These are phyloP conservation scores for Nannizziopsis arthrosporioides DNA, from an alignment of 2,329 filamentous ascomycete genomes.

Conservation along the genomic window DNA sequence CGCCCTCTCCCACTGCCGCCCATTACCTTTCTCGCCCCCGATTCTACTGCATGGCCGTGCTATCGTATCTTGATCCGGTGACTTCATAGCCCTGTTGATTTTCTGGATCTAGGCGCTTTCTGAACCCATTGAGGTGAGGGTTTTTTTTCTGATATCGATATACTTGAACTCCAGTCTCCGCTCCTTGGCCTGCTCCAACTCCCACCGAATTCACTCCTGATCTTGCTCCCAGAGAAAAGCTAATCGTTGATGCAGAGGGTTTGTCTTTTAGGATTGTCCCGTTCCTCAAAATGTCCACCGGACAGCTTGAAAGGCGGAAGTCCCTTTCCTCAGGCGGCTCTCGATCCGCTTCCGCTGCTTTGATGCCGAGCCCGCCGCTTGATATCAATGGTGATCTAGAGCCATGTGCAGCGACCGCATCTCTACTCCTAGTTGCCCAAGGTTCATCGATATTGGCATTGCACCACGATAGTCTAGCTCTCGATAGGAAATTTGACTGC, in stretches of 20 bases:
- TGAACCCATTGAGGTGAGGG: background rate
- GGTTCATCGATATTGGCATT: conserved; percentile 72
- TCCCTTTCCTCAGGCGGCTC: conserved; percentile 47
- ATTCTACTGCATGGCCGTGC: conserved; percentile 5
- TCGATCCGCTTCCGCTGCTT: conserved; percentile 45
- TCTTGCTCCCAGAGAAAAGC: background rate
- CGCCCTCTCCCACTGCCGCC: background rate
- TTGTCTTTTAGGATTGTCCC: background rate
- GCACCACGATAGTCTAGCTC: conserved; percentile 81
- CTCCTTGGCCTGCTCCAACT: background rate
- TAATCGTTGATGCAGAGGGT: background rate
- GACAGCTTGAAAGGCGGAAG: conserved; percentile 46
- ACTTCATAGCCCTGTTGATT: background rate
- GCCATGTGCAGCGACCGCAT: conserved; percentile 80
- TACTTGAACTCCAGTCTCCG: background rate
- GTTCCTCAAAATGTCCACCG: conserved; percentile 36
- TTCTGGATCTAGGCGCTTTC: background rate
- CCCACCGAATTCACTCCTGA: background rate
- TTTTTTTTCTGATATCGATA: background rate
- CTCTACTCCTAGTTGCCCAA: conserved; percentile 80
- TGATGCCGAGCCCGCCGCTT: conserved; percentile 20
- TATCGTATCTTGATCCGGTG: background rate
- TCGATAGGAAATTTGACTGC: conserved; percentile 73
- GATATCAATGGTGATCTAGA: conserved; percentile 50
- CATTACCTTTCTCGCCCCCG: background rate